Evolutionary conservation across 129 eudicot genomes (phyloP).

Genomic region (Flaveria linearis): DNA sequence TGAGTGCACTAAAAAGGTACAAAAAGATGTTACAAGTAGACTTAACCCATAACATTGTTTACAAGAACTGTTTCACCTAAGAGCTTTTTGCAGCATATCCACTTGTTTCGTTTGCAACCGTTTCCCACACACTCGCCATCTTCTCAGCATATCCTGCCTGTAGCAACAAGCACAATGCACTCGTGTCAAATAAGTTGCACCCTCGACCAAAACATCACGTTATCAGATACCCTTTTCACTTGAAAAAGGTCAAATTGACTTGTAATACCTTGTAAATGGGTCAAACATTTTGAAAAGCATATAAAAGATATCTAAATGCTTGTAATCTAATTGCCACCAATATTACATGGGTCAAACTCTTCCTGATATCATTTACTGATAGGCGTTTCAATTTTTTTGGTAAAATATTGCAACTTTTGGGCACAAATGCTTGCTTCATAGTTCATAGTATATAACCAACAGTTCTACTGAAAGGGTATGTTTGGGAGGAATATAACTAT

Average conservation of each 20-base stretch:
- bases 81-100: conserved; percentile 48
- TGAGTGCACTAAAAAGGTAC: conserved; percentile 34
- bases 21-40: conserved; percentile 24
- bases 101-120: conserved; percentile 88
- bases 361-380: too few relatives aligned
- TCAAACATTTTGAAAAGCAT: not conserved
- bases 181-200: not conserved
- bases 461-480: not conserved
- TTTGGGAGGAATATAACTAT: not conserved
- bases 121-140: conserved; percentile 89
- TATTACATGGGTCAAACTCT: not conserved
- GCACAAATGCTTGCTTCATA: not conserved
- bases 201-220: not conserved
- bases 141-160: conserved; percentile 99
- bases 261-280: not conserved
- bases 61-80: conserved; percentile 42
- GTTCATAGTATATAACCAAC: not conserved
- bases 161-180: conserved; percentile 17
- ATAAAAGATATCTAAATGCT: not conserved
- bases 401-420: not conserved
- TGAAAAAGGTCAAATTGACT: conserved; percentile 1
- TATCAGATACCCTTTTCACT: not conserved
- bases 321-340: not conserved
- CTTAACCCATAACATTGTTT: conserved; percentile 30
- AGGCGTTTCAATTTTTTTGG: not conserved